phyloP scores from a whole-genome alignment of 2,329 filamentous ascomycete genomes.

The Talaromyces sp. region DNA sequence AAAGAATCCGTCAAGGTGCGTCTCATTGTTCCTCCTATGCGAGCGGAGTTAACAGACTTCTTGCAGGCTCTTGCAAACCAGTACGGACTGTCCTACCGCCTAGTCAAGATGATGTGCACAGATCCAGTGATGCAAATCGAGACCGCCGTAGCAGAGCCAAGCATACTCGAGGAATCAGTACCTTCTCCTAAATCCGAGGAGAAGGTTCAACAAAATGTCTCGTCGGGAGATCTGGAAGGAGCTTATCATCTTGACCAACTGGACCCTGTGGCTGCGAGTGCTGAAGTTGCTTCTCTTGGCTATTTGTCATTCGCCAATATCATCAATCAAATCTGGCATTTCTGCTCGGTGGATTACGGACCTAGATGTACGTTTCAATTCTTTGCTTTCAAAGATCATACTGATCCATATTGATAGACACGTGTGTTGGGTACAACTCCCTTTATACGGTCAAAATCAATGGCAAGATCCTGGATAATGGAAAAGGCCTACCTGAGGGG shows the following conservation, averaged over 20 bases:
- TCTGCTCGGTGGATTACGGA: conserved; percentile 70
- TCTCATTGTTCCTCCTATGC: not conserved
- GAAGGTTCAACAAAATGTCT: conserved; percentile 9
- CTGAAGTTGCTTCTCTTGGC: conserved; percentile 29
- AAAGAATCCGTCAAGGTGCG: conserved; percentile 52
- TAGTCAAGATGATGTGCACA: conserved; percentile 63
- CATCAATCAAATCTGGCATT: conserved; percentile 71
- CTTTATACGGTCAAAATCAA: conserved; percentile 47
- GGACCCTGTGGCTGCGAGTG: conserved; percentile 24
- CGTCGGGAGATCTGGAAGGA: conserved; percentile 35
- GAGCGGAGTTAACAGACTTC: conserved; percentile 2
- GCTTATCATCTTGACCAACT: conserved; percentile 28
- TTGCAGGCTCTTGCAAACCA: conserved; percentile 53
- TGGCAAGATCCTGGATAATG: conserved; percentile 44
- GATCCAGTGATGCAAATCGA: conserved; percentile 45
- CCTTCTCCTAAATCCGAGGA: not conserved
- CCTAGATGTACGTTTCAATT: conserved; percentile 53
- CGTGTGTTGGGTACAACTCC: conserved; percentile 71
- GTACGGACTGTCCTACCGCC: conserved; percentile 67
- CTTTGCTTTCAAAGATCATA: not conserved
- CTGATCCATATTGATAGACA: conserved; percentile 45
- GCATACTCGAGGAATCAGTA: conserved; percentile 6
- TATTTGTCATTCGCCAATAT: conserved; percentile 57
- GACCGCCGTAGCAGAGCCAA: conserved; percentile 21
- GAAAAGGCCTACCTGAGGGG: conserved; percentile 45